Base-by-base conservation (phyloP, 2,329 filamentous ascomycete species). In the Aspergillus sp. region DNA sequence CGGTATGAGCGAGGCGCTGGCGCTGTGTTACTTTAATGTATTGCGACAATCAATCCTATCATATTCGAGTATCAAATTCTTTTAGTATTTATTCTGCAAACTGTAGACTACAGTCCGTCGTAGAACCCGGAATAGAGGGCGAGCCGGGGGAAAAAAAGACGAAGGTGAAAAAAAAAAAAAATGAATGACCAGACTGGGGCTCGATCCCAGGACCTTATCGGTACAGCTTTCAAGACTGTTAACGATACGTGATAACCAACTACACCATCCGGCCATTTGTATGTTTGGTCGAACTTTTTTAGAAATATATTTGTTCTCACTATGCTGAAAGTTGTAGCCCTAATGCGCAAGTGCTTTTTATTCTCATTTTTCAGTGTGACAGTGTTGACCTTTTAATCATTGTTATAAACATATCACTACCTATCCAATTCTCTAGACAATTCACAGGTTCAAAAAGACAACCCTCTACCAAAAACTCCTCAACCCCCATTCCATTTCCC, bases 381-480 rank as follows among this genome's bases (percentile, higher is more conserved):
- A 19, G 19, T 2, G 2, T 19, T 19, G 19, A 19, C 19, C 19
- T 19, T 19, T 19, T 19, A 19, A 1, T 19, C 19, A 19, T 19
- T 19, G 19, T 19, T 19, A 19, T 19, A 19, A 2, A 19, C 19
- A 19, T 19, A 19, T 19, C 19, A 19, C 19, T 2, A 19, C 19
- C 19, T 19, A 19, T 19, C 2, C 19, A 19, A 19, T 19, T 19
- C 19, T 2, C 19, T 19, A 34, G 32, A 39, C n/a, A 2, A 9
- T 9, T 30, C 19, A 41, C 6, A 10, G 40, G 42, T 48, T 63
- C 58, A 74, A 82, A 0, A 79, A 82, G 7, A 84, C 65, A 2
- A 71, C 78, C 72, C 83, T 83, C 77, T 57, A 71, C 67, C 34
- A 79, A 65, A 73, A 79, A 83, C 61, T 83, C 80, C 2, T 74